A percentile compares a stretch with the other conserved stretches of the same genome.
Evolutionary conservation across 768 basidiomycete species (phyloP).

Genomic region (Dendrothele bispora): DNA sequence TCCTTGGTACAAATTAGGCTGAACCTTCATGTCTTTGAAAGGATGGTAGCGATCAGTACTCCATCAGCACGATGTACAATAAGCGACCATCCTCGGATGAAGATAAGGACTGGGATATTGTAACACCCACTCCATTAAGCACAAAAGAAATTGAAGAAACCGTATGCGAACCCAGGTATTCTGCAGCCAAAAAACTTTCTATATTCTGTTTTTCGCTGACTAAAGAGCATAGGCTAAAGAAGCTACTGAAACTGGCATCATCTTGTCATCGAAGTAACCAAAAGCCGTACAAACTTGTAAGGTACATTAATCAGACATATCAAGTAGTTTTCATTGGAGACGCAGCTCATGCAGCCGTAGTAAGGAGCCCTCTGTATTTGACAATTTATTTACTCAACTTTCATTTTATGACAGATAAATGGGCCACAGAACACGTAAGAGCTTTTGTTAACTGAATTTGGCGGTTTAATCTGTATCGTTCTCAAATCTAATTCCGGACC

Average conservation of each 20-base stretch:
- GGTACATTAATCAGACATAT: neutral
- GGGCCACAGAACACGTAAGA: conserved; percentile 15
- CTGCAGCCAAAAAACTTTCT: neutral
- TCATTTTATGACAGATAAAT: conserved; percentile 10
- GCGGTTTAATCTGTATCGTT: no score
- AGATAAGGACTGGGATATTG: conserved; percentile 5
- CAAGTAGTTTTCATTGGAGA: conserved; percentile 12
- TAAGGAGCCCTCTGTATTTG: neutral
- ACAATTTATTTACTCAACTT: neutral
- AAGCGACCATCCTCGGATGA: neutral
- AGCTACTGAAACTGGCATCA: neutral
- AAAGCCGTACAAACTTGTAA: neutral
- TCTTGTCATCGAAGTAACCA: conserved; percentile 7
- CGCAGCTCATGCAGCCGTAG: conserved; percentile 12
- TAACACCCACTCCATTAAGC: neutral
- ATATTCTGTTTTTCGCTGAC: neutral
- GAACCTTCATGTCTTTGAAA: conserved; percentile 1
- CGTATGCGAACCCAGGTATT: conserved; percentile 2
- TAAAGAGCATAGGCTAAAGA: neutral
- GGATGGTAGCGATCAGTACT: conserved; percentile 5
- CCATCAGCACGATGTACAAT: conserved; percentile 2
- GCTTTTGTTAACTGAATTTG: neutral
- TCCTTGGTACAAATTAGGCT: neutral
- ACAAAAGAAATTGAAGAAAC: neutral
- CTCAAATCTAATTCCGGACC: neutral